Conservation (phyloP, 768 basidiomycete genomes). For the Boletales sp. region DNA sequence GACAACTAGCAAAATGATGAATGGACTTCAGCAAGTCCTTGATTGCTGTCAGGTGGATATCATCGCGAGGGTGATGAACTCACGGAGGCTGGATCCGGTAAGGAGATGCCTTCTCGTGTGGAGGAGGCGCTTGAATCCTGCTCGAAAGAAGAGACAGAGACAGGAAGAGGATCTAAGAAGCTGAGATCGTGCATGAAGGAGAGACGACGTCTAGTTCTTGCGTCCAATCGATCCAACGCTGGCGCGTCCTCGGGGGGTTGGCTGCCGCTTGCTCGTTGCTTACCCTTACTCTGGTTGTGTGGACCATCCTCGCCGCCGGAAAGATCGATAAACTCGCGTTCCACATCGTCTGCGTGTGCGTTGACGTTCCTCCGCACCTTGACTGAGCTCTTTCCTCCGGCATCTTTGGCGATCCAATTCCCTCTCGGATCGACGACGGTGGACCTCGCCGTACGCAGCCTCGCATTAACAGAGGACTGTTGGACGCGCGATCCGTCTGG, state of each 20-base stretch:
- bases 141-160: slow-evolving; percentile 6
- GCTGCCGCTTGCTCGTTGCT: slow-evolving; percentile 20
- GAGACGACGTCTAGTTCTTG: slow-evolving; percentile 38
- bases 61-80: slow-evolving; percentile 12
- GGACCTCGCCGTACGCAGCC: slow-evolving; percentile 32
- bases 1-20: slow-evolving; percentile 48
- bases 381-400: slow-evolving; percentile 49
- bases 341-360: slow-evolving; percentile 20
- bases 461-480: slow-evolving; percentile 36
- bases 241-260: slow-evolving; percentile 3
- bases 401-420: slow-evolving; percentile 67
- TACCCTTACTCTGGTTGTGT: slow-evolving; percentile 19
- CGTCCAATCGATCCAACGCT: slow-evolving; percentile 11
- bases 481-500: slow-evolving; percentile 61
- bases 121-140: slow-evolving; percentile 7
- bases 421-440: slow-evolving; percentile 46
- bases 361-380: slow-evolving; percentile 31
- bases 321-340: slow-evolving; percentile 22
- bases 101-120: slow-evolving; percentile 10
- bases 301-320: slow-evolving; percentile 14
- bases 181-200: slow-evolving; percentile 49
- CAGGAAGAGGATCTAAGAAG: slow-evolving; percentile 44
- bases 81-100: slow-evolving; percentile 51
- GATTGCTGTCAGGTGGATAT: slow-evolving; percentile 18
- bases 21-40: slow-evolving; percentile 52